Evolutionary conservation across 768 basidiomycete species (phyloP), one percentile per base, ranked within the genome.

Genomic region (Pisolithus orientalis): DNA sequence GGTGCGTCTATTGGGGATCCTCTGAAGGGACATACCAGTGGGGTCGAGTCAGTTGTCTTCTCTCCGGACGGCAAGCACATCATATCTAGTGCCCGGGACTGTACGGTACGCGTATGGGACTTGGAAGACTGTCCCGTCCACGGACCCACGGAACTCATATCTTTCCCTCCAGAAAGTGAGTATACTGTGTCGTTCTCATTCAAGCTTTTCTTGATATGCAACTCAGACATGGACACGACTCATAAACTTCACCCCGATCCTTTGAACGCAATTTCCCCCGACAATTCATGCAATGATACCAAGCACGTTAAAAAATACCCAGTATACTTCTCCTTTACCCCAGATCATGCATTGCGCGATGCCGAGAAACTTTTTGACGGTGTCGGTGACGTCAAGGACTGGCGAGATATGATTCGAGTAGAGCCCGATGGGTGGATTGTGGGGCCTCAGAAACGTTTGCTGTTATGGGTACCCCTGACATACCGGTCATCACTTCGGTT

Each of bases 91-190:
- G 25, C 49, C 13, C 9, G 34, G 10, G 53, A 53, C 24, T 14
- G 38, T 6, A 49, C 53, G 25, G 24, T 55, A 14, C 54, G 53
- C 9, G 28, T 55, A 6, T 55, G 54, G 54, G 28, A 53, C 51
- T 10, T 29, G 52, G 39, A 28, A n/a, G 14, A 31, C 49, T 21
- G 24, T 17, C 31, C 9, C 14, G 8, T 24, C 11, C n/a, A 11
- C 5, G 11, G 6, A 32, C 32, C 25, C 32, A 38, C 17, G 5
- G 24, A 4, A 4, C 5, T 8, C 25, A 17, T 29, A 6, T 43
- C 16, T 34, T 34, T 34, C 24, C 21, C 11, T 24, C 42, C 42
- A 10, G 42, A 43, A 43, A 13, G 42, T 43, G 25, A 43, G 42
- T 43, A 43, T 3, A 4, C 42, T 3, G 14, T 13, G 21, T 24